A percentile compares a stretch with the other conserved stretches of the same genome.
Evolutionary conservation across 2,329 filamentous ascomycete species (phyloP).

Genomic region (Mollisia scopiformis): DNA sequence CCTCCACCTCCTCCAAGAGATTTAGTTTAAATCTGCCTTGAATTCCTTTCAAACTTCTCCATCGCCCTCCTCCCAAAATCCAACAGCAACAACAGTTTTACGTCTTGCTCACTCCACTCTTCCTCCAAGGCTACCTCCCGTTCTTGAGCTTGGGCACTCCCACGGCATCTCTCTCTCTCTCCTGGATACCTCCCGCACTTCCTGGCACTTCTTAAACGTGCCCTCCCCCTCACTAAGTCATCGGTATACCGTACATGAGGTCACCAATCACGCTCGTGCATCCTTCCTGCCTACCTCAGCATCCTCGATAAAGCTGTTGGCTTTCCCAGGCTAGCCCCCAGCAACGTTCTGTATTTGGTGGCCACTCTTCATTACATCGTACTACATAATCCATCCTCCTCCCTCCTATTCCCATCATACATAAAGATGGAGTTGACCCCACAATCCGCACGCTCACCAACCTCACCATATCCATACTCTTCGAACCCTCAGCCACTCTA

Average conservation of each 20-base stretch:
- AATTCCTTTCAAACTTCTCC: conserved; percentile 14
- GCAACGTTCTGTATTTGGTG: conserved; percentile 4
- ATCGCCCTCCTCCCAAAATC: conserved; percentile 8
- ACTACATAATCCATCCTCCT: conserved; percentile 18
- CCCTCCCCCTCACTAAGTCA: conserved; percentile 15
- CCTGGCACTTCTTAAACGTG: conserved; percentile 9
- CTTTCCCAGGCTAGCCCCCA: conserved; percentile 19
- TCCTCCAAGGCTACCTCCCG: too few relatives aligned
- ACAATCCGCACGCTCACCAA: conserved; percentile 35
- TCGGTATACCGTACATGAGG: conserved; percentile 14
- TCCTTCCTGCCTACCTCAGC: not conserved
- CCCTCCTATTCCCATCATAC: conserved; percentile 22
- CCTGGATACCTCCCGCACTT: conserved; percentile 4
- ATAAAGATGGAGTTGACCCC: conserved; percentile 38
- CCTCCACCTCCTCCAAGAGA: too few relatives aligned
- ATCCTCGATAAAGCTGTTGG: conserved; percentile 16
- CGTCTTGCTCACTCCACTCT: conserved; percentile 5
- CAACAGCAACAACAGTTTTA: not conserved
- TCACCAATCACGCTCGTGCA: conserved; percentile 24
- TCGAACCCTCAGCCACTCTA: conserved; percentile 35
- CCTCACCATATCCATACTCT: conserved; percentile 33
- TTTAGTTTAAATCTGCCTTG: conserved; percentile 22
- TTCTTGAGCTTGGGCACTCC: conserved; percentile 2
- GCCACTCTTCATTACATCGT: conserved; percentile 5
- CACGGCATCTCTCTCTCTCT: not conserved